Evolutionary conservation across 192 early-diverging fungal genomes (phyloP), one percentile per base, ranked within the genome.

Genomic region (Neocallimastix lanati): DNA sequence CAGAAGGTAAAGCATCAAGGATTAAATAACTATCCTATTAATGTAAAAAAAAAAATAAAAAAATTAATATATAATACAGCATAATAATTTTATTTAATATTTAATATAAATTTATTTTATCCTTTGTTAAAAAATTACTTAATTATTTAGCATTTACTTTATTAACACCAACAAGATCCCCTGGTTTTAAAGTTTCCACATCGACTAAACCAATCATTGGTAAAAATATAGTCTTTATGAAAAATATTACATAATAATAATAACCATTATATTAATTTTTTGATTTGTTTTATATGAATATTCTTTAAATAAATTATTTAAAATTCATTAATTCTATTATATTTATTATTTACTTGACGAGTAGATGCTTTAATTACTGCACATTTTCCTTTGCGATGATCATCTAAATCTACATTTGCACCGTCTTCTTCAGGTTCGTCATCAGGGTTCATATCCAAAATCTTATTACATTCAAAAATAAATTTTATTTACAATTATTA

Each of bases 151-250:
- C 16, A n/a, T n/a, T 25, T n/a, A 67, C 50, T 21, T 99, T 99
- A 87, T 99, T 96, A 33, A 97, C 96, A 81, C 96, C 97, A 84
- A 99, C 94, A 77, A 99, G 88, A 83, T 99, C 97, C 50, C 93
- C 95, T n/a, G 97, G 96, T 81, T 93, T 95, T 77, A 99, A 87
- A 78, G 91, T 91, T 29, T 89, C 86, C 33, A 94, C 85, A 40
- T 97, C 96, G 58, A 99, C 97, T 76, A 99, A 88, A 58, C 97
- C 97, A 80, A 99, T 93, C 86, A 99, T 90, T 14, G 97, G 97
- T 83, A 99, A 87, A 81, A 97, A 99, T 79, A 99, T 93, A 4
- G 96, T 96, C 91, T 96, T 81, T 13, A 7, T 36, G 18, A 14
- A 78, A 18, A 28, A 29, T n/a, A n/a, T n/a, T n/a, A n/a, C n/a